Base-by-base conservation (phyloP, 208 protist genomes). In the Phytomonas francai region DNA sequence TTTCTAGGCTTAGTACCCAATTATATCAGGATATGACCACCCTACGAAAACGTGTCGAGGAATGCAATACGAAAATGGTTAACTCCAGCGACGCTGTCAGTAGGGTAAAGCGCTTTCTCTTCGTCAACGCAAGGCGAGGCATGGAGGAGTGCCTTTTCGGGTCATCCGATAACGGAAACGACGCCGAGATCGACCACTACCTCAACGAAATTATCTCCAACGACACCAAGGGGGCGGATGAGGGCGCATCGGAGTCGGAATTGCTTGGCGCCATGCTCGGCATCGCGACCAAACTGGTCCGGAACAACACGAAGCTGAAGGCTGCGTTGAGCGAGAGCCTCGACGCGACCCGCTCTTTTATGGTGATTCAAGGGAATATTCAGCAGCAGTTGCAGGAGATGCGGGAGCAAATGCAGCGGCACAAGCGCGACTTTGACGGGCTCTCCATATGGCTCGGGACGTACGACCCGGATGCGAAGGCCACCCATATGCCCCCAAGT, bases 401-500 rank as follows among this genome's bases (percentile, higher is more conserved):
- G 59, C 59, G 58, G 4, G 56, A 67, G 8, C 65, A 64, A 28
- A 76, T 65, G n/a, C 36, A 59, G 31, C 34, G 45, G 36, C 73
- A 79, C 28, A 66, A 77, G 58, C 65, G 65, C 25, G 72, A 80
- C 36, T 77, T 75, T 34, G 65, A 76, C 45, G 57, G 77, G 51
- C 67, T 80, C 32, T 80, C 71, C 27, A 49, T 64, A 4, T 76
- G 74, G 71, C 74, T 79, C 7, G 74, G 74, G 45, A 75, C 70
- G 27, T 79, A 76, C 62, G 67, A 79, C 64, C 19, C 7, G 49
- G 42, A 31, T 33, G 33, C 28, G 25, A 0, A 74, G 32, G 25
- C 0, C 39, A 45, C 39, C 51, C 12, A 62, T 39, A 16, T n/a
- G 31, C 25, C 39, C 22, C 14, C 62, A 62, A 19, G 22, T 36